These are phyloP conservation scores for Oropetium thomaeum DNA, from an alignment of 176 grass and related monocot species.

Conservation along the genomic window DNA sequence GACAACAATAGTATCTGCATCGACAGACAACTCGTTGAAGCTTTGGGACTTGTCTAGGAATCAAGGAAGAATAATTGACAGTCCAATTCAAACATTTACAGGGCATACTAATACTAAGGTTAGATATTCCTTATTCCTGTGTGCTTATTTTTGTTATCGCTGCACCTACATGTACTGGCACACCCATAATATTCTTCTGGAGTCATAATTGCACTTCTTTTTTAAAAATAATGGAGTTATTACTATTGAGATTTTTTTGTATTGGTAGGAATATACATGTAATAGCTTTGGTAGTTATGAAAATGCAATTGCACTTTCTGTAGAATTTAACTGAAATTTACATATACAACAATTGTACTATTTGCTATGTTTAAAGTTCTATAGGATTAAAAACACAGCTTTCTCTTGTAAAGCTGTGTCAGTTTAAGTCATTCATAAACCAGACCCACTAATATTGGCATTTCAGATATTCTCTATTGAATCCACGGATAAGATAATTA, in stretches of 20 bases:
- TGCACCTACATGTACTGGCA: neutral
- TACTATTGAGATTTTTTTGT: neutral
- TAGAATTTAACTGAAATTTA: neutral
- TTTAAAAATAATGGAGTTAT: neutral
- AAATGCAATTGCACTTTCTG: neutral
- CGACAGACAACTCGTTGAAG: constrained; percentile 86
- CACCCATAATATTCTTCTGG: neutral
- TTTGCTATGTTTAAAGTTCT: neutral
- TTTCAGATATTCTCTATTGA: neutral
- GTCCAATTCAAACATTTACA: constrained; percentile 76
- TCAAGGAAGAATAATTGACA: constrained; percentile 53
- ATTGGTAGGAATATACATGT: neutral
- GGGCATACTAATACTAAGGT: constrained; percentile 98
- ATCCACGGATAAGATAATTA: neutral
- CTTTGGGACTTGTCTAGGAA: constrained; percentile 76
- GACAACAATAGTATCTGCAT: constrained; percentile 72
- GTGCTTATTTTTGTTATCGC: neutral
- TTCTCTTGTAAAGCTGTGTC: neutral
- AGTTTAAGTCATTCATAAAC: neutral
- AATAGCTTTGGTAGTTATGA: neutral
- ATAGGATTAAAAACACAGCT: neutral
- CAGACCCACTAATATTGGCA: neutral
- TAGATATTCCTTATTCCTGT: constrained; percentile 20
- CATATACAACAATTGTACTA: neutral
- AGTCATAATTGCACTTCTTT: neutral